Evolutionary conservation across 1,139 yeast genomes (phyloP).

Genomic region (Zygoascus sp.): DNA sequence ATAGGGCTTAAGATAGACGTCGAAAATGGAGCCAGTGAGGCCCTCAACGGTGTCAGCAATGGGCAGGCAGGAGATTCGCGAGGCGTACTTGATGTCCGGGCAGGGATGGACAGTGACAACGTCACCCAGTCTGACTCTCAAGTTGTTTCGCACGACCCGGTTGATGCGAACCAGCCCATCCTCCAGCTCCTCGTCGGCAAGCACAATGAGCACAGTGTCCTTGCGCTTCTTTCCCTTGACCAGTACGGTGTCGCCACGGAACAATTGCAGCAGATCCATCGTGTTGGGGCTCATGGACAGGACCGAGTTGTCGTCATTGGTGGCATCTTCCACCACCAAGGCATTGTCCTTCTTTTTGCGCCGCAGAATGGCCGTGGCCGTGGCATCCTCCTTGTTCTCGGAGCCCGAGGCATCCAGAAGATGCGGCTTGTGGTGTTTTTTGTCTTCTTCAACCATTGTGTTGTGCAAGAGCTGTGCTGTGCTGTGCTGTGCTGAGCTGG

Average conservation of each 20-base stretch:
- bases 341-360: constrained; percentile 97
- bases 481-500: no score
- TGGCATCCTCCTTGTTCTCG: constrained; percentile 62
- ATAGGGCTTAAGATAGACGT: constrained; percentile 94
- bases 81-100: constrained; percentile 88
- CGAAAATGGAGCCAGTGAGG: constrained; percentile 94
- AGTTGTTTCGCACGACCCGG: constrained; percentile 92
- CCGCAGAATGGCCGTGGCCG: constrained; percentile 96
- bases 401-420: constrained; percentile 52
- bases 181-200: constrained; percentile 95
- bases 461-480: no score
- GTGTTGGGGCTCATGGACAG: constrained; percentile 93
- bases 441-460: constrained; percentile 11
- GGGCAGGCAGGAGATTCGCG: constrained; percentile 88
- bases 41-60: constrained; percentile 98
- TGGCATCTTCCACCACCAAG: constrained; percentile 92
- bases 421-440: constrained; percentile 14
- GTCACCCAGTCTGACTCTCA: constrained; percentile 92
- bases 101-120: constrained; percentile 88
- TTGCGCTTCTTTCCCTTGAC: constrained; percentile 98
- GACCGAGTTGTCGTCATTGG: constrained; percentile 94
- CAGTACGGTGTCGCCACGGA: constrained; percentile 95
- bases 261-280: constrained; percentile 89
- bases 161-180: constrained; percentile 93
- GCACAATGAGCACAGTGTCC: constrained; percentile 94